phyloP scores from a whole-genome alignment of 176 grass and related monocot species.

The Echinochloa phyllopogon region DNA sequence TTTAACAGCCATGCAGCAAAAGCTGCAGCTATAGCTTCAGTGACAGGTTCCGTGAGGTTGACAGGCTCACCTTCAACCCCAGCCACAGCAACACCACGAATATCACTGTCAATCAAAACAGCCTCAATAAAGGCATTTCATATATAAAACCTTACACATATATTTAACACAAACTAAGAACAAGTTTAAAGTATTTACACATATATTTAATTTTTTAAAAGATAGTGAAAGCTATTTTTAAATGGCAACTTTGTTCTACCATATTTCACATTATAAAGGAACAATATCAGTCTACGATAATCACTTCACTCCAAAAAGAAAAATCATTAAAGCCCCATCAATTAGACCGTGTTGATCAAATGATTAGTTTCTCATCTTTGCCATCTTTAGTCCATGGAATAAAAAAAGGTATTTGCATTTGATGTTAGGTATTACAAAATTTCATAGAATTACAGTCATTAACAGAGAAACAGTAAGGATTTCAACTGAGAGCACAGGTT shows the following conservation, averaged over 20 bases:
- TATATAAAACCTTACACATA: neutral
- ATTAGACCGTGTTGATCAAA: constrained; percentile 26
- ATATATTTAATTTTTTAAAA: too few relatives aligned
- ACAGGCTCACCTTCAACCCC: constrained; percentile 81
- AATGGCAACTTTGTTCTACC: constrained; percentile 16
- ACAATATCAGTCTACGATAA: constrained; percentile 11
- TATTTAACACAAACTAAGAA: constrained; percentile 10
- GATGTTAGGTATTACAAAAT: neutral
- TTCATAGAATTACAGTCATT: neutral
- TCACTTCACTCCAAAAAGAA: constrained; percentile 10
- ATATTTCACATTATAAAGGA: constrained; percentile 26
- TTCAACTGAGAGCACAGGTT: neutral
- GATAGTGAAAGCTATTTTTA: neutral
- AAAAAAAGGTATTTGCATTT: neutral
- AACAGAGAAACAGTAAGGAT: neutral
- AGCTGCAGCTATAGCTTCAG: constrained; percentile 86
- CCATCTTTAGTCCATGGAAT: neutral
- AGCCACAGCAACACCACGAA: constrained; percentile 95
- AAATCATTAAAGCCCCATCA: constrained; percentile 6
- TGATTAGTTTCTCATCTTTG: neutral
- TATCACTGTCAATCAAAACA: constrained; percentile 67
- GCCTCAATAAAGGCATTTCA: constrained; percentile 7
- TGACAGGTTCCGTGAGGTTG: constrained; percentile 75
- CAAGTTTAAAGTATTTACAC: neutral
- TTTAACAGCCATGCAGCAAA: constrained; percentile 89